Conservation (phyloP, 1,284 basidiomycete genomes). For the Ustilago tritici region DNA sequence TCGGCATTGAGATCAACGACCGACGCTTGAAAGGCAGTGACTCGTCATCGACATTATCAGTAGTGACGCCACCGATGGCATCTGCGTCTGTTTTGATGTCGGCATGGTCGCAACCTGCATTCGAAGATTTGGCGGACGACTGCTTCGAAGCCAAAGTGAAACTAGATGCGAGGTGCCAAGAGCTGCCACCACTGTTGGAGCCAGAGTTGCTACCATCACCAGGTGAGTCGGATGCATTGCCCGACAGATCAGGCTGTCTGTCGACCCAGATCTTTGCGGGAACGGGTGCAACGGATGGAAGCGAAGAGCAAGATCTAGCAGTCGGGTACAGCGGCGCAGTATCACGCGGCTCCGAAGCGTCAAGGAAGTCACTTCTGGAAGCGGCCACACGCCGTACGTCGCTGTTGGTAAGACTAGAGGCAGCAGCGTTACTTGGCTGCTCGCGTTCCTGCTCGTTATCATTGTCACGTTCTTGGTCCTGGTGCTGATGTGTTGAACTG, state of each 20-base stretch:
- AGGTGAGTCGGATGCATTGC: conserved; percentile 40
- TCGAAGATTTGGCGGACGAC: conserved; percentile 42
- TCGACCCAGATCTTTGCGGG: conserved; percentile 43
- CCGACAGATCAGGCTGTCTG: conserved; percentile 34
- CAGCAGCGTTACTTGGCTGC: neutral
- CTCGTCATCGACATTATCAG: conserved; percentile 31
- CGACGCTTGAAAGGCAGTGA: conserved; percentile 23
- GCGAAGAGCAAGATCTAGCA: conserved; percentile 1
- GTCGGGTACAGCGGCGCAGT: conserved; percentile 22
- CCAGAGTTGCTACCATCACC: conserved; percentile 46
- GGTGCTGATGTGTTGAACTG: conserved; percentile 25
- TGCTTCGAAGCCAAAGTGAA: conserved; percentile 40
- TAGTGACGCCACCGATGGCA: conserved; percentile 22
- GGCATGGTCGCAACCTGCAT: conserved; percentile 21
- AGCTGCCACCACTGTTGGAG: conserved; percentile 32
- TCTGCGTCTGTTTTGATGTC: conserved; percentile 28
- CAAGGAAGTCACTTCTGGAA: conserved; percentile 40
- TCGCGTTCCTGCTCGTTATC: neutral
- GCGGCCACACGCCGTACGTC: conserved; percentile 24
- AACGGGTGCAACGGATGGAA: conserved; percentile 7
- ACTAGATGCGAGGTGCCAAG: conserved; percentile 39
- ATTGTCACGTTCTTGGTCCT: conserved; percentile 13
- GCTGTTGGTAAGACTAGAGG: neutral
- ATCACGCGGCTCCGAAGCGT: conserved; percentile 43
- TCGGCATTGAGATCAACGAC: conserved; percentile 17